Conservation (phyloP, 495 filamentous ascomycete genomes). For the Penicillium canescens region DNA sequence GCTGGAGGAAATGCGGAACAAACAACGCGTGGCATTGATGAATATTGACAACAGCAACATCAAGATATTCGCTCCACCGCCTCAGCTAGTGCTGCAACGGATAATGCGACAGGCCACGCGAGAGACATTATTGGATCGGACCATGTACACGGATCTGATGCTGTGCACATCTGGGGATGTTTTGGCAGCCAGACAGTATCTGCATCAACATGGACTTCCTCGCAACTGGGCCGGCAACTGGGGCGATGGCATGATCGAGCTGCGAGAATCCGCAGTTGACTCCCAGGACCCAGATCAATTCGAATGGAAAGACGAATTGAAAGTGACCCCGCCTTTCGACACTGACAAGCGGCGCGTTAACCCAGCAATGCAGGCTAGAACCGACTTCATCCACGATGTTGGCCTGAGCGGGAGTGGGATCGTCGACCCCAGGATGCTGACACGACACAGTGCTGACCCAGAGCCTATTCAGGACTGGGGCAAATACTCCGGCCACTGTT, state of each 20-base stretch:
- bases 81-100: constrained; percentile 24
- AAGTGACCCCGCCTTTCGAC: background rate
- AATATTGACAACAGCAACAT: constrained; percentile 29
- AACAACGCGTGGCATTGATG: constrained; percentile 30
- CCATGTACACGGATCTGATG: constrained; percentile 15
- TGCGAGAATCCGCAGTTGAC: constrained; percentile 4
- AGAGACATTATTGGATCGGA: constrained; percentile 4
- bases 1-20: constrained; percentile 30
- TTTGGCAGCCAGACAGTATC: constrained; percentile 25
- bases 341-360: background rate
- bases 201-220: constrained; percentile 28
- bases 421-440: background rate
- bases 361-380: background rate
- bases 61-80: constrained; percentile 13
- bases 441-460: background rate
- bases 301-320: constrained; percentile 15
- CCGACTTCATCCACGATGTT: constrained; percentile 9
- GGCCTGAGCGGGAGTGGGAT: background rate
- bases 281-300: constrained; percentile 9
- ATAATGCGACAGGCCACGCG: constrained; percentile 13
- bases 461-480: constrained; percentile 2
- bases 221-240: constrained; percentile 32
- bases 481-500: background rate
- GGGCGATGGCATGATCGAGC: constrained; percentile 23
- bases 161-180: constrained; percentile 30